Evolutionary conservation across 2,329 filamentous ascomycete species (phyloP).

Genomic region (Ceratocystis harringtonii): DNA sequence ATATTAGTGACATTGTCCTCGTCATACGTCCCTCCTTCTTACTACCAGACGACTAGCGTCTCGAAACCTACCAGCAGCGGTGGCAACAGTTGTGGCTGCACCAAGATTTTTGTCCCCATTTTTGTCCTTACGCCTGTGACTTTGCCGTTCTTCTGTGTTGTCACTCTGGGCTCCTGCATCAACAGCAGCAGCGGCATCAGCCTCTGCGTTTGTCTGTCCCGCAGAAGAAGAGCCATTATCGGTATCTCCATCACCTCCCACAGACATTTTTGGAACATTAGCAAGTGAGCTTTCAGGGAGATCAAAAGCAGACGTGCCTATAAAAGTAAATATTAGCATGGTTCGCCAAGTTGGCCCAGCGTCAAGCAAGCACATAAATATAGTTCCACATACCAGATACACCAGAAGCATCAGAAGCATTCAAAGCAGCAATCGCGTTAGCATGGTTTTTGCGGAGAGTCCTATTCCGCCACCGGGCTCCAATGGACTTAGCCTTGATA

Average conservation of each 20-base stretch:
- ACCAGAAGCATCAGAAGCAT: background rate
- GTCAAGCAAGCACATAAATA: background rate
- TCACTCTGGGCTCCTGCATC: background rate
- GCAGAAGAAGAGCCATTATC: background rate
- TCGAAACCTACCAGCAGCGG: slow-evolving; percentile 10
- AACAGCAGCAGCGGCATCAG: background rate
- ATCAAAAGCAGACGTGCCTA: background rate
- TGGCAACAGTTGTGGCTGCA: background rate
- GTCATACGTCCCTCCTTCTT: slow-evolving; percentile 5
- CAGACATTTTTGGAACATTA: background rate
- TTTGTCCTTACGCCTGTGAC: background rate
- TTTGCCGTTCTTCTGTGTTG: background rate
- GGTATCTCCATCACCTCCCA: background rate
- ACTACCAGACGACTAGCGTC: background rate
- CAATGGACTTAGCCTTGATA: background rate
- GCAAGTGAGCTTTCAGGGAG: background rate
- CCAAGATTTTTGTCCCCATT: background rate
- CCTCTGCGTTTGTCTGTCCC: background rate
- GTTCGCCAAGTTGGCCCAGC: background rate
- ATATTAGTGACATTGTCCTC: slow-evolving; percentile 10
- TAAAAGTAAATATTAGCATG: background rate
- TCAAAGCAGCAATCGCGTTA: background rate
- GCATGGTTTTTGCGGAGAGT: background rate
- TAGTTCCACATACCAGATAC: background rate
- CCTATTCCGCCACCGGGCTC: background rate